Base-by-base conservation (phyloP, 345 rosid genomes). In the Geranium brycei region DNA sequence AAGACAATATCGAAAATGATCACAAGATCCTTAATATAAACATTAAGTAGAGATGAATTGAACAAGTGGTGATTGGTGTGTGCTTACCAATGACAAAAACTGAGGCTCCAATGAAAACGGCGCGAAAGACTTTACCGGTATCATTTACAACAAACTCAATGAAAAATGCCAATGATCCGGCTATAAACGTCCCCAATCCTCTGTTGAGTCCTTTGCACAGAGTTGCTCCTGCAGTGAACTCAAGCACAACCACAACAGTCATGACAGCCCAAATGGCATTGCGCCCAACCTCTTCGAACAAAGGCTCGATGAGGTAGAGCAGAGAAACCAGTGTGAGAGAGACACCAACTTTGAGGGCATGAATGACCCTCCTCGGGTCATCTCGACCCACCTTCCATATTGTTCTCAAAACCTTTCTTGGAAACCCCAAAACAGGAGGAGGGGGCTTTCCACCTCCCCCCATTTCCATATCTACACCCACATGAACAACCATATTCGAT, bases 211-310 rank as follows among this genome's bases (percentile, higher is more conserved):
- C 95, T 72, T 86, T 91, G 76, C 85, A 82, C 66, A 91, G 67
- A 28, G 95, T 91, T 68, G 95, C 97, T 23, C 95, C 97, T 5
- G 82, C 88, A 41, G 88, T 83, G 66, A 84, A 90, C 77, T 87
- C 97, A 2, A 87, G 82, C 57, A 87, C 97, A 62, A 90, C 91
- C 17, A 90, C 91, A 28, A 90, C 95, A 15, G 97, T 87, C 90
- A 87, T 76, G 69, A 85, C 90, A 12, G 95, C 88, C 95, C 96
- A 85, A 5, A 87, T 85, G 35, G 95, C 87, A 72, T 58, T 81
- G 10, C 64, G 67, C 4, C 95, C 96, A 12, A 88, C 67, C 51
- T 79, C 80, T 72, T 88, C 73, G 63, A 71, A 87, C 73, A 88
- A 66, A 12, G 91, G 95, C 73, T 84, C 82, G 57, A 81, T 30